These are phyloP conservation scores for Canavalia ensiformis DNA, from an alignment of 306 rosid genomes.

Conservation along the genomic window DNA sequence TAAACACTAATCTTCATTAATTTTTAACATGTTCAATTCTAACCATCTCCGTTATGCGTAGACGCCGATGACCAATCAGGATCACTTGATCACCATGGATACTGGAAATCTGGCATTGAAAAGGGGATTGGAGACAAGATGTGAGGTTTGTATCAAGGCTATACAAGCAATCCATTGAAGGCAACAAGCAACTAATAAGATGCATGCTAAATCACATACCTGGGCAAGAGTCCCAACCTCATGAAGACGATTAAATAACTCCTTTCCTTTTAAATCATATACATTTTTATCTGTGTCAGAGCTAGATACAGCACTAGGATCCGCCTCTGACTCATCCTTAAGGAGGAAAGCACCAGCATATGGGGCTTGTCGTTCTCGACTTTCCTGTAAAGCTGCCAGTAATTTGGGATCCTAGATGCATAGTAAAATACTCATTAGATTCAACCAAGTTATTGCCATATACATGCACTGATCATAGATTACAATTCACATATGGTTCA, in stretches of 20 bases:
- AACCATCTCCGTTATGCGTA: conserved; percentile 95
- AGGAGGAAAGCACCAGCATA: conserved; percentile 98
- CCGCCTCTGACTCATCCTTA: conserved; percentile 89
- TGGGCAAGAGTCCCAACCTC: conserved; percentile 99
- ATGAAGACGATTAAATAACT: conserved; percentile 85
- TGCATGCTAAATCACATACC: conserved; percentile 55
- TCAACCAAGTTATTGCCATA: conserved; percentile 7
- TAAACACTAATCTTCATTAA: conserved; percentile 13
- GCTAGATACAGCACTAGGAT: conserved; percentile 75
- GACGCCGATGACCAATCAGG: conserved; percentile 96
- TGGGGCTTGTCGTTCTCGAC: conserved; percentile 93
- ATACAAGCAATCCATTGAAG: conserved; percentile 26
- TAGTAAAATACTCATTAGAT: conserved; percentile 39
- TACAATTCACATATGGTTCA: conserved; percentile 28
- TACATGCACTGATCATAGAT: conserved; percentile 32
- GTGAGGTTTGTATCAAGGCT: conserved; percentile 9
- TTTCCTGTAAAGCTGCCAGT: conserved; percentile 93
- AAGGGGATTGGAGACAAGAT: conserved; percentile 1
- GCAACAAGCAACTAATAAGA: conserved; percentile 35
- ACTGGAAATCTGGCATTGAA: conserved; percentile 82
- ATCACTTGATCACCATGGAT: conserved; percentile 93
- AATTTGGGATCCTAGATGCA: conserved; percentile 85
- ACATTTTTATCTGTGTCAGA: conserved; percentile 80
- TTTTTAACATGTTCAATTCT: conserved; percentile 49
- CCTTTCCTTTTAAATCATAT: conserved; percentile 84